A percentile compares a stretch with the other conserved stretches of the same genome.
Evolutionary conservation across 2,329 filamentous ascomycete species (phyloP).

Genomic region (Ascocoryne sarcoides): DNA sequence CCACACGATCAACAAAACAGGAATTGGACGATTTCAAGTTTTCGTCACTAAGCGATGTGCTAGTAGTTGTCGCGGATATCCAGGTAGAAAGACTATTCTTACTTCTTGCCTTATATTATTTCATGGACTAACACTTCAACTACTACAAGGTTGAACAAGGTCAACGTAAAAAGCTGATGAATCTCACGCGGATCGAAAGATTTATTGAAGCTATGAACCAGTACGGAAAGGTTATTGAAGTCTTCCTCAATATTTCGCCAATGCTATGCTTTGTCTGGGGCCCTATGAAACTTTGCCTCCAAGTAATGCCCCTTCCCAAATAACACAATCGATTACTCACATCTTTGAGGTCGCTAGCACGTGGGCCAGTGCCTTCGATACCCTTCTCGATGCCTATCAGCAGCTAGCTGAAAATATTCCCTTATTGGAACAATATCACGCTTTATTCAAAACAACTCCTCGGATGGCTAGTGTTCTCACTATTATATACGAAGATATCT

Average conservation of each 20-base stretch:
- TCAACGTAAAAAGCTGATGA: slow-evolving; percentile 17
- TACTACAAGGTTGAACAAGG: too few relatives aligned
- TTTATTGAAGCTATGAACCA: slow-evolving; percentile 31
- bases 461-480: slow-evolving; percentile 27
- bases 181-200: slow-evolving; percentile 24
- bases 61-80: slow-evolving; percentile 16
- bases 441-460: slow-evolving; percentile 23
- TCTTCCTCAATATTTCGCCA: slow-evolving; percentile 28
- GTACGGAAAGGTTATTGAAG: slow-evolving; percentile 29
- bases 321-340: neutral
- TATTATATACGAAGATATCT: slow-evolving; percentile 31
- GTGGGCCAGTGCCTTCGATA: slow-evolving; percentile 30
- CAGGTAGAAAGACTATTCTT: too few relatives aligned
- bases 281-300: slow-evolving; percentile 31
- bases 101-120: too few relatives aligned
- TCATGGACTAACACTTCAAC: too few relatives aligned
- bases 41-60: slow-evolving; percentile 18
- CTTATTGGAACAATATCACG: slow-evolving; percentile 27
- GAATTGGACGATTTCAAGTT: slow-evolving; percentile 12
- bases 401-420: slow-evolving; percentile 32
- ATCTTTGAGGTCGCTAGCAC: slow-evolving; percentile 24
- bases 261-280: slow-evolving; percentile 31
- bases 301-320: slow-evolving; percentile 13
- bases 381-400: slow-evolving; percentile 32
- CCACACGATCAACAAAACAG: slow-evolving; percentile 4